A percentile compares a stretch with the other conserved stretches of the same genome.
phyloP scores from a whole-genome alignment of 2,329 filamentous ascomycete genomes.

The Ophiostoma novo-ulmi region DNA sequence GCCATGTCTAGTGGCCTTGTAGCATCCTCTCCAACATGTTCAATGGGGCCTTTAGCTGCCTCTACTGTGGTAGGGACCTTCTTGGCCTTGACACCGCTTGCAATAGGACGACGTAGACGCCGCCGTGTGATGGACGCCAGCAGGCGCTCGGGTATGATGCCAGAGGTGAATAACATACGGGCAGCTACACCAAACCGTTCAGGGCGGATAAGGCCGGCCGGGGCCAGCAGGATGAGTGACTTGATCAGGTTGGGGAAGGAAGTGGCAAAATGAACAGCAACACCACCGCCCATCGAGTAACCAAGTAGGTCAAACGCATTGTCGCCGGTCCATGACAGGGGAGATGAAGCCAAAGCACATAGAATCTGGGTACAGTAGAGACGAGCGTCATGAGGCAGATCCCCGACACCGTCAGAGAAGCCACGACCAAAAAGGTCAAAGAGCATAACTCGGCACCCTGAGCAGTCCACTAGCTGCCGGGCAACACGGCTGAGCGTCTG shows the following conservation, averaged over 20 bases:
- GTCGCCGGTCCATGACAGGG: conserved; percentile 59
- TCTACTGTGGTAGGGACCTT: neutral
- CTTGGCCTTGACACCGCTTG: conserved; percentile 32
- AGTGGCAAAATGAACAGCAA: conserved; percentile 67
- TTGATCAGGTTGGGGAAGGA: conserved; percentile 66
- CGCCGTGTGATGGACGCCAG: conserved; percentile 45
- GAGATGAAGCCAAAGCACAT: conserved; percentile 63
- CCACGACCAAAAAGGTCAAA: conserved; percentile 70
- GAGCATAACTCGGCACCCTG: conserved; percentile 73
- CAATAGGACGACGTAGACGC: conserved; percentile 49
- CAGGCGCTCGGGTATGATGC: conserved; percentile 49
- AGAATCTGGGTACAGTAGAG: conserved; percentile 70
- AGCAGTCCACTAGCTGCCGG: conserved; percentile 54
- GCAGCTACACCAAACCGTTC: conserved; percentile 48
- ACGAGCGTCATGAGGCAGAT: conserved; percentile 65
- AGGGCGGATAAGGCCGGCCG: conserved; percentile 64
- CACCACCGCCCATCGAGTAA: conserved; percentile 77
- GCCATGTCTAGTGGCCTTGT: conserved; percentile 36
- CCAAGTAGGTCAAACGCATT: conserved; percentile 62
- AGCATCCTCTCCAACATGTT: neutral
- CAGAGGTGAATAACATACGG: conserved; percentile 51
- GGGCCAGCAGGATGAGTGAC: conserved; percentile 70
- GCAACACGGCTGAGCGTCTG: conserved; percentile 66
- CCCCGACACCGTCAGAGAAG: conserved; percentile 59
- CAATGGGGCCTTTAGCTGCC: conserved; percentile 15